Percentiles rank a stretch among this genome's conserved stretches.
Evolutionary conservation across 2,329 filamentous ascomycete species (phyloP).

Genomic region (Thielaviopsis punctulata): DNA sequence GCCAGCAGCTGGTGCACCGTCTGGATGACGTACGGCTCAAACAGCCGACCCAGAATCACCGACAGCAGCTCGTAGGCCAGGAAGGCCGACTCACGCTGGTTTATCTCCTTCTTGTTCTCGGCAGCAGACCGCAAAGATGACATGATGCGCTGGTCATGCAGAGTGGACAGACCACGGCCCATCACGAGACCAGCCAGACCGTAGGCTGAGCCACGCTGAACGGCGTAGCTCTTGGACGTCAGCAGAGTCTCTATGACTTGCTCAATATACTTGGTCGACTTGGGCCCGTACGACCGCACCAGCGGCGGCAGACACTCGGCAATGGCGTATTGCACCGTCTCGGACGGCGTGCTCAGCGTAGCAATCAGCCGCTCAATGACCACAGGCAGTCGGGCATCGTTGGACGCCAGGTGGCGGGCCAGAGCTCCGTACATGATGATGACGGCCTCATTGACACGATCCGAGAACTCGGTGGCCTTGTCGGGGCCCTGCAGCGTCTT

Average conservation of each 20-base stretch:
- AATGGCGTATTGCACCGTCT: constrained; percentile 92
- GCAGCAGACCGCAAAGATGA: constrained; percentile 60
- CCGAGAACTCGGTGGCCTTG: constrained; percentile 62
- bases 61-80: constrained; percentile 84
- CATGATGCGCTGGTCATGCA: constrained; percentile 77
- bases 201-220: constrained; percentile 82
- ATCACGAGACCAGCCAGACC: constrained; percentile 79
- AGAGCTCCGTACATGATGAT: constrained; percentile 94
- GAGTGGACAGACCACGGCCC: constrained; percentile 66
- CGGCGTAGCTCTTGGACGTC: constrained; percentile 79
- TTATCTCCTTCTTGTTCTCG: constrained; percentile 90
- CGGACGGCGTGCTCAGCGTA: constrained; percentile 84
- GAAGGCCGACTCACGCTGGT: constrained; percentile 75
- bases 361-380: constrained; percentile 75
- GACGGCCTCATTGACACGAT: constrained; percentile 89
- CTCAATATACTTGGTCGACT: constrained; percentile 64
- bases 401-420: constrained; percentile 66
- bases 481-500: constrained; percentile 71
- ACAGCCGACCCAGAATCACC: constrained; percentile 67
- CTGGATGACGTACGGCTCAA: constrained; percentile 93
- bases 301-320: constrained; percentile 85
- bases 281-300: constrained; percentile 58
- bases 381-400: constrained; percentile 74
- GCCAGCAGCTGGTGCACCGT: constrained; percentile 79
- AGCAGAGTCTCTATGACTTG: constrained; percentile 69